Conservation (phyloP, 2,329 filamentous ascomycete species). For the Parafenestella ontariensis region DNA sequence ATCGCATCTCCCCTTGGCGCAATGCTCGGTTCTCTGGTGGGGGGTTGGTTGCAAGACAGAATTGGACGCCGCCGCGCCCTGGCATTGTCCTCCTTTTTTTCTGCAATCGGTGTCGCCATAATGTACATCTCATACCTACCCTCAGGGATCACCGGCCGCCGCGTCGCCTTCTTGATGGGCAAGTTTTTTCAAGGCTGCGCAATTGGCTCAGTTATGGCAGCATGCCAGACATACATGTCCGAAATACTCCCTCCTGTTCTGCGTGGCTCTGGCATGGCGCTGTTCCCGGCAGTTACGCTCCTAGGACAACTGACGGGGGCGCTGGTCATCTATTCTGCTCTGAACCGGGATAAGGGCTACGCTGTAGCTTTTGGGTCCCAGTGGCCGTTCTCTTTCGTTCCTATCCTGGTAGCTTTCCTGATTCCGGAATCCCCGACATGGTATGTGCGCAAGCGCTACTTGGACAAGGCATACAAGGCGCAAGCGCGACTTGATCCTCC, state of each 20-base stretch:
- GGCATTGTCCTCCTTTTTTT: conserved; percentile 31
- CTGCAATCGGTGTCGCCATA: conserved; percentile 36
- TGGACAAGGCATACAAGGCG: conserved; percentile 53
- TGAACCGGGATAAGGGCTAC: conserved; percentile 45
- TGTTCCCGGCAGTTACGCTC: conserved; percentile 59
- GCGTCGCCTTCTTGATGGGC: conserved; percentile 52
- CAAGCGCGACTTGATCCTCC: conserved; percentile 59
- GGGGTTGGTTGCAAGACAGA: conserved; percentile 37
- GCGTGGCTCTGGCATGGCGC: conserved; percentile 57
- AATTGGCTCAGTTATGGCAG: conserved; percentile 54
- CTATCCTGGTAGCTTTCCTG: conserved; percentile 53
- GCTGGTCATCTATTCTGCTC: conserved; percentile 46
- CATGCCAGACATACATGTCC: conserved; percentile 57
- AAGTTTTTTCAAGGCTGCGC: conserved; percentile 57
- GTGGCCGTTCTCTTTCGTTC: conserved; percentile 54
- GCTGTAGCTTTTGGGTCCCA: conserved; percentile 54
- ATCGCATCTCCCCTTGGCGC: conserved; percentile 33
- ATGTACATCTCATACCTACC: conserved; percentile 42
- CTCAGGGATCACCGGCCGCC: conserved; percentile 26
- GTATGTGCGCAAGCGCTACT: conserved; percentile 50
- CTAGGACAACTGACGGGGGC: conserved; percentile 58
- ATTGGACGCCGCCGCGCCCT: conserved; percentile 34
- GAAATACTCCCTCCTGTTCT: conserved; percentile 58
- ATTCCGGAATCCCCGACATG: conserved; percentile 62
- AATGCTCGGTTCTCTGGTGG: conserved; percentile 35